Evolutionary conservation across 169 alveolate genomes (phyloP).

Genomic region (Plasmodium inui): DNA sequence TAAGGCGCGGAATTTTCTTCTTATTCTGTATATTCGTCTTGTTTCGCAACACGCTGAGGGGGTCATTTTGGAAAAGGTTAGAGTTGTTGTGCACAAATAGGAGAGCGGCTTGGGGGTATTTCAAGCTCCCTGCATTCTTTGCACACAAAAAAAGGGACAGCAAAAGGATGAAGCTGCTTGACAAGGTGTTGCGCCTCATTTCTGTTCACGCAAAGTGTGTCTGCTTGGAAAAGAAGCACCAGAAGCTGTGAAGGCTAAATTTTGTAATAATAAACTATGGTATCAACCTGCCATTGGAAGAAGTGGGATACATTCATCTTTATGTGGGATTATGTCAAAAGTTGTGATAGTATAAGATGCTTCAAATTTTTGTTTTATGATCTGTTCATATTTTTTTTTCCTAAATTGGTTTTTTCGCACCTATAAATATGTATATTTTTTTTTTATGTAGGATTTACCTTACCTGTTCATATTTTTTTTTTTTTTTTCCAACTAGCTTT

Average conservation of each 20-base stretch:
- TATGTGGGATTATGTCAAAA: background rate
- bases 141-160: constrained; percentile 17
- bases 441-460: background rate
- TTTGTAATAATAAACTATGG: background rate
- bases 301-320: background rate
- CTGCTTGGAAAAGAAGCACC: background rate
- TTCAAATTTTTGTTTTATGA: background rate
- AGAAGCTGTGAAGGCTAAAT: background rate
- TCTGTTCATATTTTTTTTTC: constrained; percentile 1
- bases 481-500: background rate
- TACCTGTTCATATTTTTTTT: background rate
- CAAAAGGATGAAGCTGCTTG: background rate
- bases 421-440: background rate
- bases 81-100: constrained; percentile 17
- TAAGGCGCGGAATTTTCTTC: constrained; percentile 9
- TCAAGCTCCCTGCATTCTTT: constrained; percentile 21
- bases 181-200: constrained; percentile 6
- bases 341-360: background rate
- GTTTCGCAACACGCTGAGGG: constrained; percentile 14
- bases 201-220: background rate
- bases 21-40: constrained; percentile 26
- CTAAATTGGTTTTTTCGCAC: background rate
- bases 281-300: background rate
- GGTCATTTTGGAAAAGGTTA: constrained; percentile 6
- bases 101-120: constrained; percentile 6